Evolutionary conservation across 306 rosid species (phyloP), one percentile per base, ranked within the genome.

Genomic region (Lupinus albus): DNA sequence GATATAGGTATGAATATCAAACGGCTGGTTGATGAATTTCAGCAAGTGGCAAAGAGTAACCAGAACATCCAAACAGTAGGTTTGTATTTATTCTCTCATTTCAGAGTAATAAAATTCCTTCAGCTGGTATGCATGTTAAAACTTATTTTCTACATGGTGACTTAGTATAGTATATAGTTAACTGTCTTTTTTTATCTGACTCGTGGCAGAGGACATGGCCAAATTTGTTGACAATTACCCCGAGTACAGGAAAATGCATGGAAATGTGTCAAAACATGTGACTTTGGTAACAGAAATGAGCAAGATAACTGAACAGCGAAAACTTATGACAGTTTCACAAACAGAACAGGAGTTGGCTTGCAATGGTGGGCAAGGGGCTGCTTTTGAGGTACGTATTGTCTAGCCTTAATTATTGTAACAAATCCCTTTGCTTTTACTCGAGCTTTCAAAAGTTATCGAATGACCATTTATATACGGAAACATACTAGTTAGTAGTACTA

Each of bases 1-100:
- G 99, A 90, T 76, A 93, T 93, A 69, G 97, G 99, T 54, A 82
- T 90, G 97, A 93, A 93, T 75, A 88, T 93, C 76, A 93, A 93
- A 85, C 84, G 84, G 66, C 73, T 93, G 77, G 99, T 88, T 52
- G 97, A 93, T 83, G 99, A 90, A 55, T 90, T 93, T 84, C 99
- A 88, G 85, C 94, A 88, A 74, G 83, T 83, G 64, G 79, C 90
- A 54, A 83, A 88, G 81, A 84, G 96, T 71, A 93, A 86, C 82
- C 96, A 88, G 90, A 93, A 78, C 83, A 90, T 93, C 73, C 97
- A 88, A 82, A 93, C 99, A 13, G 69, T 90, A 86, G 99, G 99
- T 93, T 76, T 61, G 97, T 82, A 45, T 45, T 18, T 66, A 49
- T 67, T 47, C 14, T 41, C 35, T 41, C 49, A 47, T 61, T 36